Evolutionary conservation across 1,284 basidiomycete genomes (phyloP), one percentile per base, ranked within the genome.

Genomic region (Pholiota adiposa): DNA sequence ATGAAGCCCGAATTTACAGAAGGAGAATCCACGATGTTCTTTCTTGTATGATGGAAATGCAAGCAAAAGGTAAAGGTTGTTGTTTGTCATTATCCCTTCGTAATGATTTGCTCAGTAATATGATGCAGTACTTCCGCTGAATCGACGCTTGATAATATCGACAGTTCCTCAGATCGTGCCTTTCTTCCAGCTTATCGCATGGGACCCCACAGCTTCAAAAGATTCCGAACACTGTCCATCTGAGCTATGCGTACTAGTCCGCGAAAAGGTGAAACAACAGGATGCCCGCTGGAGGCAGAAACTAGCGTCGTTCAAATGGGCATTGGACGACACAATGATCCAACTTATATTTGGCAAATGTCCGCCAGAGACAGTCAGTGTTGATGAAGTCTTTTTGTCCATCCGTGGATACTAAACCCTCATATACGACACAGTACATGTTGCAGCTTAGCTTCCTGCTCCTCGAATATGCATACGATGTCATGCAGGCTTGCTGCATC

Each of bases 1-100:
- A 65, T 40, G 66, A 67, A 49, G 55, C 51, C 36, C 62, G 58
- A 12, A 58, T 67, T 16, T 67, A 67, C 40, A 59, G 60, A n/a
- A 62, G 54, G 43, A 59, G 64, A 34, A 60, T 67, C 16, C 48
- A 59, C 21, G 41, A 60, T 14, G 18, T 65, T 8, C 38, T 63
- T 11, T 41, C 49, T 8, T 36, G 33, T 4, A 54, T 62, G 25
- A 54, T 51, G 27, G 62, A 67, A 31, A 56, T 60, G 41, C 63
- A 62, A 49, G 58, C 54, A 14, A 36, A 31, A 27, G 63, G 65
- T 65, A 31, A n/a, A n/a, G n/a, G n/a, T n/a, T 16, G 36, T 41
- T 18, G 7, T 2, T 9, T 27, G 9, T n/a, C n/a, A 1, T 14
- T 5, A 6, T 46, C 36, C 14, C 44, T 9, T 43, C 23, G 19